phyloP scores from a whole-genome alignment of 805 yeast species.

The Pichia californica region DNA sequence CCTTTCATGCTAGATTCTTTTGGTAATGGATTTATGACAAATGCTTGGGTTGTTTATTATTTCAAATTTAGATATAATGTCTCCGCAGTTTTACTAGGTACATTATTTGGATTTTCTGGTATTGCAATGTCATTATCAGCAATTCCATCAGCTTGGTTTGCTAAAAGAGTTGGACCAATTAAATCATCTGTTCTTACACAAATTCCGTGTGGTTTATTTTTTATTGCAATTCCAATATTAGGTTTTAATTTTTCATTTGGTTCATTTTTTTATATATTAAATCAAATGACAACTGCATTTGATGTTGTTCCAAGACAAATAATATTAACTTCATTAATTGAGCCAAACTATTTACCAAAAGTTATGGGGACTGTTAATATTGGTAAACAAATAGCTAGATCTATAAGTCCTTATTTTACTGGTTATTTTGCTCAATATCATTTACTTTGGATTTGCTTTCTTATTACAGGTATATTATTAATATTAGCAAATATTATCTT shows the following conservation, averaged over 20 bases:
- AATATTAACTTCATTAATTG: conserved; percentile 61
- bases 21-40: conserved; percentile 84
- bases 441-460: conserved; percentile 42
- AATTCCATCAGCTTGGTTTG: conserved; percentile 66
- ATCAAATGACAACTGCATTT: conserved; percentile 68
- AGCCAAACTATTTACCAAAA: conserved; percentile 55
- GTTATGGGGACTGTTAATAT: conserved; percentile 84
- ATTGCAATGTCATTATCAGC: conserved; percentile 62
- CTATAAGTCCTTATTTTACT: conserved; percentile 74
- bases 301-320: conserved; percentile 91
- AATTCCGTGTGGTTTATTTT: conserved; percentile 67
- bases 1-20: conserved; percentile 81
- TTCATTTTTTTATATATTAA: conserved; percentile 42
- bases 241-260: conserved; percentile 35
- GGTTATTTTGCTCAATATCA: conserved; percentile 60
- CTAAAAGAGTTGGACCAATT: conserved; percentile 69
- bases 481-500: conserved; percentile 43
- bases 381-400: conserved; percentile 77
- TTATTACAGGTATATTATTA: conserved; percentile 45
- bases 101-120: conserved; percentile 59
- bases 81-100: conserved; percentile 55
- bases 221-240: conserved; percentile 45
- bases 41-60: conserved; percentile 84
- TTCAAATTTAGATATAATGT: conserved; percentile 51
- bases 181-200: conserved; percentile 69